Conservation (phyloP, 2,329 filamentous ascomycete species). For the Clarireedia hainanense region DNA sequence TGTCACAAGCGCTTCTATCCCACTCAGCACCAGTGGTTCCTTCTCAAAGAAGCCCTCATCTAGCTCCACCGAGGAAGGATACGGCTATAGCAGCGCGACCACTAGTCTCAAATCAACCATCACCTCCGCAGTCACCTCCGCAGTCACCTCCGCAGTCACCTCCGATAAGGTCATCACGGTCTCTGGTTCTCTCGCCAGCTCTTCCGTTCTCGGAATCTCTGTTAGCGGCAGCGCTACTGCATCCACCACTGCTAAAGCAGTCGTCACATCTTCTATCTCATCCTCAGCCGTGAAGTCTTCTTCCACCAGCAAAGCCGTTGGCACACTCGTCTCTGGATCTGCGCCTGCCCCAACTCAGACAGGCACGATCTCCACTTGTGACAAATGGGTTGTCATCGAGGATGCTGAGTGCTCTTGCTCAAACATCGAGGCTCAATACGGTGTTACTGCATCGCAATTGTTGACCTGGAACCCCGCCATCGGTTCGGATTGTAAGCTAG, state of each 20-base stretch:
- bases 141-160: neutral
- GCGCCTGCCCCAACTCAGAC: slow-evolving; percentile 18
- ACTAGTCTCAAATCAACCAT: neutral
- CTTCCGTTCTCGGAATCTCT: neutral
- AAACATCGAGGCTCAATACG: slow-evolving; percentile 14
- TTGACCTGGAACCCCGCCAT: slow-evolving; percentile 29
- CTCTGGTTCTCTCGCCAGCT: neutral
- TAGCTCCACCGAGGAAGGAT: neutral
- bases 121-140: neutral
- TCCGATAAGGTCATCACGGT: neutral
- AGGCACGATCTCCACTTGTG: slow-evolving; percentile 23
- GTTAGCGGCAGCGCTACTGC: neutral
- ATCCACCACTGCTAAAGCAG: neutral
- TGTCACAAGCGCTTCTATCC: neutral
- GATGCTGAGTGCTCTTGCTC: neutral
- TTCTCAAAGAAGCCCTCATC: neutral
- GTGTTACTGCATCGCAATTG: slow-evolving; percentile 20
- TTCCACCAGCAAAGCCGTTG: neutral
- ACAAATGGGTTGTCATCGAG: slow-evolving; percentile 18
- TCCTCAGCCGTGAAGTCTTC: neutral
- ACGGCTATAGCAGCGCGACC: neutral
- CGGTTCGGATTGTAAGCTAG: slow-evolving; percentile 24
- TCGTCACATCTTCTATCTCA: neutral
- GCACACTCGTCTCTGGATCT: neutral
- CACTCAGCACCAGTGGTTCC: neutral